Base-by-base conservation (phyloP, 208 protist genomes). In the Wallacemonas sp. region DNA sequence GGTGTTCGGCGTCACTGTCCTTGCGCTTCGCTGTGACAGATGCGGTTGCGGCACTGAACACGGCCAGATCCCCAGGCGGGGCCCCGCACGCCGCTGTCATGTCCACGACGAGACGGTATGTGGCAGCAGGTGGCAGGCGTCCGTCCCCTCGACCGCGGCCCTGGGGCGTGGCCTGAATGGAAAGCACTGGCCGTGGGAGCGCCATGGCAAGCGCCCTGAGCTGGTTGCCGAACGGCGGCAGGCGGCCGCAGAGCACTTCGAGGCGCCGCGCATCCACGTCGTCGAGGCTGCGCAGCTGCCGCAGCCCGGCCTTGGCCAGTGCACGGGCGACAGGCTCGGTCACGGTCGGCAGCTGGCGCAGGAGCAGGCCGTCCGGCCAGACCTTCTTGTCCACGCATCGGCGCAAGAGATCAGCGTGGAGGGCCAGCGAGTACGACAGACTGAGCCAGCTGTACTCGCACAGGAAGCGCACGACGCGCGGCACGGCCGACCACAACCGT, bases 371-470 rank as follows among this genome's bases (percentile, higher is more conserved):
- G 45, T 94, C 87, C 26, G 70, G 76, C 89, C 92, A 97, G 38
- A 94, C 77, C 16, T 70, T 70, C 28, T 84, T 82, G 72, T 95
- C 85, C n/a, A 97, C 74, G 38, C 77, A 88, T 1, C 89, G 81
- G 18, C 74, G 41, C 11, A 97, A 77, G 36, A 84, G 25, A 14
- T 82, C 66, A 7, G 82, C 74, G 31, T 83, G 64, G 31, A 76
- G 32, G n/a, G 77, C 64, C 31, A 92, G 67, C 22, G 82, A 88
- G 62, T 76, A 87, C 31, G 66, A 74, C 20, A 67, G 33, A 11
- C 68, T 68, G 4, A 73, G 61, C 55, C 50, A 67, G 12, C 86
- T 76, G 65, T 87, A 92, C 57, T 97, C 87, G 20, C 69, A 52
- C 16, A 92, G 42, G 69, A 94, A 93, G 18, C 72, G 72, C 20